Conservation (phyloP, 495 filamentous ascomycete species). For the Penicillium turbatum region DNA sequence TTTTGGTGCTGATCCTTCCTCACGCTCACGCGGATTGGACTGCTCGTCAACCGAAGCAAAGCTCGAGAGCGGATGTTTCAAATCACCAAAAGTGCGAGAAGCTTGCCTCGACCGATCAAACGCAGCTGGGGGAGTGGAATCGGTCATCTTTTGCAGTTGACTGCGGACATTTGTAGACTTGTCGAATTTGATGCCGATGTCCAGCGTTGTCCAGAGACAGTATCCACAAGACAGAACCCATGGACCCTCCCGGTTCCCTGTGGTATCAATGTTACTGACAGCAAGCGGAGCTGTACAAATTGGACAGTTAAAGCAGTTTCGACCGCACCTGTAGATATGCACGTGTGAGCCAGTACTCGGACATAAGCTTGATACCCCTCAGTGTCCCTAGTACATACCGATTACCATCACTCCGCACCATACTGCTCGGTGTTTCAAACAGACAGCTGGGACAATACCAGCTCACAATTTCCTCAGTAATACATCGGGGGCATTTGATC, state of each 20-base stretch:
- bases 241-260: slow-evolving; percentile 50
- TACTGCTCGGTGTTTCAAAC: slow-evolving; percentile 89
- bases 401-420: slow-evolving; percentile 86
- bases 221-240: slow-evolving; percentile 82
- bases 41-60: slow-evolving; percentile 36
- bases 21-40: slow-evolving; percentile 12
- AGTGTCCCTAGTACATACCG: slow-evolving; percentile 55
- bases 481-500: slow-evolving; percentile 89
- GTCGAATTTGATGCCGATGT: slow-evolving; percentile 86
- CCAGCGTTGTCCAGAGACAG: slow-evolving; percentile 85
- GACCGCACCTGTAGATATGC: slow-evolving; percentile 63
- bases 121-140: slow-evolving; percentile 16
- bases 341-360: slow-evolving; percentile 12
- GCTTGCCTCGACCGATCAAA: slow-evolving; percentile 31
- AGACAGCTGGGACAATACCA: slow-evolving; percentile 96
- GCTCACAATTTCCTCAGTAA: slow-evolving; percentile 84
- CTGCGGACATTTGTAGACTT: slow-evolving; percentile 77
- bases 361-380: neutral
- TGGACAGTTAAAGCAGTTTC: slow-evolving; percentile 94
- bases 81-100: slow-evolving; percentile 34
- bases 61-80: slow-evolving; percentile 40
- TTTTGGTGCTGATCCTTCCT: slow-evolving; percentile 12
- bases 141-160: slow-evolving; percentile 59
- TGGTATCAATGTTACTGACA: slow-evolving; percentile 57
- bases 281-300: slow-evolving; percentile 76